These are phyloP conservation scores for Cordia subcordata DNA, from an alignment of 257 asterid genomes.

Conservation along the genomic window DNA sequence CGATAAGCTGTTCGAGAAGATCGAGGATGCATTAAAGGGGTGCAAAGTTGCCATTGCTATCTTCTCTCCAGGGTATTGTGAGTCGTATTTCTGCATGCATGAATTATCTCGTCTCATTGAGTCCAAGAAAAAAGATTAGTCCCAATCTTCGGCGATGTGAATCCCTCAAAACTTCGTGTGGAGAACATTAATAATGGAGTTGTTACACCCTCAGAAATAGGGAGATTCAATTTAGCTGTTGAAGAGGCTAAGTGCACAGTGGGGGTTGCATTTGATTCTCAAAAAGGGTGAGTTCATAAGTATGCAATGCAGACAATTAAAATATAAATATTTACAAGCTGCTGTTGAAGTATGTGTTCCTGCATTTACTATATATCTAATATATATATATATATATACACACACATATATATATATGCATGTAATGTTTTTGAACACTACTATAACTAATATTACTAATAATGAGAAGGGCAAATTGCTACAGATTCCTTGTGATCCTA, in stretches of 20 bases:
- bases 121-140: constrained; percentile 34
- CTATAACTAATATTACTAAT: no score
- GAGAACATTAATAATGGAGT: constrained; percentile 2
- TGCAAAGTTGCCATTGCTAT: constrained; percentile 48
- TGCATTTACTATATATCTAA: no score
- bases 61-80: constrained; percentile 48
- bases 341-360: no score
- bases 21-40: constrained; percentile 28
- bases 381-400: no score
- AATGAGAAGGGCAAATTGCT: no score
- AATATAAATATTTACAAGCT: no score
- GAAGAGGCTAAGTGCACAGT: constrained; percentile 53
- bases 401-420: no score
- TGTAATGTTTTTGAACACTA: no score
- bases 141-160: constrained; percentile 47
- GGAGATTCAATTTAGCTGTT: constrained; percentile 31
- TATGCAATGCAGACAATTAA: no score
- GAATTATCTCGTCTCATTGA: constrained; percentile 44
- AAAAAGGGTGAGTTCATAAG: constrained; percentile 34
- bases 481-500: no score
- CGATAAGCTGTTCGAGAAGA: constrained; percentile 44
- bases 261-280: constrained; percentile 40
- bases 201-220: constrained; percentile 13
- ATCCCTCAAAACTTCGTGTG: constrained; percentile 42
- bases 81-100: constrained; percentile 49